Percentiles rank a stretch among this genome's conserved stretches.
phyloP scores from a whole-genome alignment of 2,329 filamentous ascomycete genomes.

The Fusarium camptoceras region DNA sequence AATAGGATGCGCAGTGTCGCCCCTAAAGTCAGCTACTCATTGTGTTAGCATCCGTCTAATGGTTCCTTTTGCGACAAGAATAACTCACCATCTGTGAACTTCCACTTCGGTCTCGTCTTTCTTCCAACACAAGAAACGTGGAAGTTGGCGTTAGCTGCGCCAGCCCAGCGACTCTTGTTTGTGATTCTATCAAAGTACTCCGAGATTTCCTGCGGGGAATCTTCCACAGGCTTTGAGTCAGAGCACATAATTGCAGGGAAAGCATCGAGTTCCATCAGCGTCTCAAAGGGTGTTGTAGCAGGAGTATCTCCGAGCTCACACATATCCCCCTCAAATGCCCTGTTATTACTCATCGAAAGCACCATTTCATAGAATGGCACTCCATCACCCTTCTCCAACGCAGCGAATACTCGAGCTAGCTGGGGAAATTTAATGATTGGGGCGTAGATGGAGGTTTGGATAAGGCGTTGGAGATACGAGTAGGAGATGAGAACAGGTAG shows the following conservation, averaged over 20 bases:
- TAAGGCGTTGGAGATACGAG: conserved; percentile 58
- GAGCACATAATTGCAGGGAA: conserved; percentile 61
- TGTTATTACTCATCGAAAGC: conserved; percentile 8
- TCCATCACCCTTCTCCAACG: conserved; percentile 59
- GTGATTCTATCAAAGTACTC: conserved; percentile 50
- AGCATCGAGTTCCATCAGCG: conserved; percentile 51
- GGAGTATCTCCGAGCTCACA: conserved; percentile 47
- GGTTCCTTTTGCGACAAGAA: too few species aligned
- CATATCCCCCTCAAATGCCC: conserved; percentile 22
- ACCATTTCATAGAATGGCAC: conserved; percentile 56
- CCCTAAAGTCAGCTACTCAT: conserved; percentile 46
- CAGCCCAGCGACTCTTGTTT: conserved; percentile 55
- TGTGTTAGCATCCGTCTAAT: conserved; percentile 4
- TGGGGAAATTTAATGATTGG: conserved; percentile 57
- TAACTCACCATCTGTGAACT: conserved; percentile 50
- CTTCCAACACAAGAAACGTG: conserved; percentile 55
- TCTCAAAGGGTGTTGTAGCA: conserved; percentile 45
- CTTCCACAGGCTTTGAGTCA: conserved; percentile 51
- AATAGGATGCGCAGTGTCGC: conserved; percentile 57
- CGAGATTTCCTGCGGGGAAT: conserved; percentile 52
- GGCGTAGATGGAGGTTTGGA: conserved; percentile 58
- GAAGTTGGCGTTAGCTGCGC: conserved; percentile 58
- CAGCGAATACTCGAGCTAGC: conserved; percentile 58
- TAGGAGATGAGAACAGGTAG: conserved; percentile 64
- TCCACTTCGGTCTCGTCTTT: conserved; percentile 54